phyloP scores from a whole-genome alignment of 805 yeast species.

The Wickerhamomyces bovis region DNA sequence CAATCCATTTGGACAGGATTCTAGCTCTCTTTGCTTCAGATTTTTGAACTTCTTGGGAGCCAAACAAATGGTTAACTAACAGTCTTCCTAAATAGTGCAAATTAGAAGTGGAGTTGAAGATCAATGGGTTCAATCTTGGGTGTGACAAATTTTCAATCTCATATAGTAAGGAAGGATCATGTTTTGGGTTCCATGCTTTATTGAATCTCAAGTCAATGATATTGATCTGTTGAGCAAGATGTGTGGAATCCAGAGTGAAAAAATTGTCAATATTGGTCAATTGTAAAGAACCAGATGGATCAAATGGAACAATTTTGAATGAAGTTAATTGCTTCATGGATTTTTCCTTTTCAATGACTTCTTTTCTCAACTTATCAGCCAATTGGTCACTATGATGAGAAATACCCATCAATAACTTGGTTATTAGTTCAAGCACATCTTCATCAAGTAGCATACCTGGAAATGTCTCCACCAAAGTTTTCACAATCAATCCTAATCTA shows the following conservation, averaged over 20 bases:
- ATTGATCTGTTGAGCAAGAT: conserved; percentile 59
- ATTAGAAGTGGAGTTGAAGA: conserved; percentile 59
- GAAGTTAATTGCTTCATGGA: conserved; percentile 32
- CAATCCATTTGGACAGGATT: conserved; percentile 76
- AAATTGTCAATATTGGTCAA: conserved; percentile 39
- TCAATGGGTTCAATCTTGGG: conserved; percentile 62
- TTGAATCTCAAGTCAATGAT: conserved; percentile 62
- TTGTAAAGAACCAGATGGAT: conserved; percentile 20
- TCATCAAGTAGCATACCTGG: conserved; percentile 67
- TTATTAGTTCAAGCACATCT: conserved; percentile 50
- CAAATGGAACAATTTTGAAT: conserved; percentile 17
- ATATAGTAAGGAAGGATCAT: conserved; percentile 70
- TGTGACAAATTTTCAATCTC: conserved; percentile 30
- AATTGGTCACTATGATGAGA: conserved; percentile 42
- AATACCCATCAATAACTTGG: conserved; percentile 44
- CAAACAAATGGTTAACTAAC: conserved; percentile 62
- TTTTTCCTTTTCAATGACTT: conserved; percentile 47
- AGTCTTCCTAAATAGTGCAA: conserved; percentile 76
- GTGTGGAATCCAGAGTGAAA: conserved; percentile 44
- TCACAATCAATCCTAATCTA: conserved; percentile 48
- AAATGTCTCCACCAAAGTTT: conserved; percentile 51
- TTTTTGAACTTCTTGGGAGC: conserved; percentile 31
- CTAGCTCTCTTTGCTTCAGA: conserved; percentile 48
- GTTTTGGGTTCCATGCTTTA: conserved; percentile 68
- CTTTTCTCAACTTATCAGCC: conserved; percentile 45